Base-by-base conservation (phyloP, 768 basidiomycete genomes). In the Russula foetens region DNA sequence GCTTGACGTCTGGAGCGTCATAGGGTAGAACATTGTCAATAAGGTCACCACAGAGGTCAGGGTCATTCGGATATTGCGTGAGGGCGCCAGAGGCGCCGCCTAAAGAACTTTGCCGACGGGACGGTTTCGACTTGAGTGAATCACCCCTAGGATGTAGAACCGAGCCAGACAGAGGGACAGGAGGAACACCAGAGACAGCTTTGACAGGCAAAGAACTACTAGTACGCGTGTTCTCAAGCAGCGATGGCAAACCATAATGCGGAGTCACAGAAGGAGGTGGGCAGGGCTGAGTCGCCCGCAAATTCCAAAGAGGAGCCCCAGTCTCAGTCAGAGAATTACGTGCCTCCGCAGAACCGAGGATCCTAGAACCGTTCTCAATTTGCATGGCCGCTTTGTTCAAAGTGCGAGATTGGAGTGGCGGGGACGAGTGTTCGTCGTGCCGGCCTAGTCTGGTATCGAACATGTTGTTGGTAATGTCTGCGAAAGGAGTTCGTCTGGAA, bases 391-490 rank as follows among this genome's bases (percentile, higher is more conserved):
- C 17, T 21, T 24, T 38, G 19, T n/a, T 58, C 31, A 45, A 26
- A 45, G 35, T 19, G n/a, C 19, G 63, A 17, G 43, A 21, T 51
- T 29, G 44, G 9, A 14, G 33, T 31, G 58, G 62, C 26, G 59
- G 49, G 33, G 45, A 29, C 4, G 41, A 21, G 49, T 38, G 48
- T 11, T 54, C 51, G 23, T 35, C 47, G 23, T 46, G 46, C 45
- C 31, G 38, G 15, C 56, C 21, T 17, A 24, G 15, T 28, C 41
- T 26, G 23, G n/a, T 23, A 35, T 54, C 45, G 21, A 52, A 6
- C 14, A 7, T 47, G 48, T 64, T 57, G 45, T 64, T 57, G 45
- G 63, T 64, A n/a, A 64, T 64, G 51, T 64, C 63, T 19, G 53
- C 28, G 43, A 64, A 58, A 35, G 63, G 63, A n/a, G 12, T 53